Conservation (phyloP, 192 early-diverging fungal species). For the Backusella morwellensis region DNA sequence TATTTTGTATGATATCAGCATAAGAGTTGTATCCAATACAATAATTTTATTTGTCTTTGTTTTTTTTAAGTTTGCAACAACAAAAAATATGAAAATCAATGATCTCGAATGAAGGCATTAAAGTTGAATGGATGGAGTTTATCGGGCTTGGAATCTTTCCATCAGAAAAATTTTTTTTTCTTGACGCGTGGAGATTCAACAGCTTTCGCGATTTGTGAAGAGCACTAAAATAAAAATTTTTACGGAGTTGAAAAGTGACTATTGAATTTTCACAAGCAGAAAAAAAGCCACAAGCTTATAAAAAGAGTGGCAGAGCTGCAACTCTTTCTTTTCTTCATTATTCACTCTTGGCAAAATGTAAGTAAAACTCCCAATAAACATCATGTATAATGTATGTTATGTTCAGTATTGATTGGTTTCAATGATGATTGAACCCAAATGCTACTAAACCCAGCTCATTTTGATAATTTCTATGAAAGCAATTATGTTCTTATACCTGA, state of each 20-base stretch:
- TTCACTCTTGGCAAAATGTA: neutral
- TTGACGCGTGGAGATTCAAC: no score
- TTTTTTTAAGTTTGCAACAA: no score
- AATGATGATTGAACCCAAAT: conserved; percentile 8
- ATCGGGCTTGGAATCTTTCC: no score
- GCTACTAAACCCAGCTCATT: conserved; percentile 9
- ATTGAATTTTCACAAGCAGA: neutral
- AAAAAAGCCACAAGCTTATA: neutral
- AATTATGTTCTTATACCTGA: neutral
- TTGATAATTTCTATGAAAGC: neutral
- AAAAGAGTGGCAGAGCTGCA: neutral
- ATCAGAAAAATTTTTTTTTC: no score
- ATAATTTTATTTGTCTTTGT: no score
- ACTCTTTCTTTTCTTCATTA: neutral
- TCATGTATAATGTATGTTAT: neutral
- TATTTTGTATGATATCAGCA: no score
- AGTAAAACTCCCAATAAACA: neutral
- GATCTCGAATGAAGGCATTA: no score
- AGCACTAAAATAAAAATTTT: neutral
- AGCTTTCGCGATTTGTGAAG: no score
- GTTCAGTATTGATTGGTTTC: neutral
- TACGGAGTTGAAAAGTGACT: neutral
- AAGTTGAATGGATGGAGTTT: no score
- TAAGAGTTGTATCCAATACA: no score
- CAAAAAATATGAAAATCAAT: no score